phyloP scores from a whole-genome alignment of 2,329 filamentous ascomycete species.

The Microascus cirrosus region DNA sequence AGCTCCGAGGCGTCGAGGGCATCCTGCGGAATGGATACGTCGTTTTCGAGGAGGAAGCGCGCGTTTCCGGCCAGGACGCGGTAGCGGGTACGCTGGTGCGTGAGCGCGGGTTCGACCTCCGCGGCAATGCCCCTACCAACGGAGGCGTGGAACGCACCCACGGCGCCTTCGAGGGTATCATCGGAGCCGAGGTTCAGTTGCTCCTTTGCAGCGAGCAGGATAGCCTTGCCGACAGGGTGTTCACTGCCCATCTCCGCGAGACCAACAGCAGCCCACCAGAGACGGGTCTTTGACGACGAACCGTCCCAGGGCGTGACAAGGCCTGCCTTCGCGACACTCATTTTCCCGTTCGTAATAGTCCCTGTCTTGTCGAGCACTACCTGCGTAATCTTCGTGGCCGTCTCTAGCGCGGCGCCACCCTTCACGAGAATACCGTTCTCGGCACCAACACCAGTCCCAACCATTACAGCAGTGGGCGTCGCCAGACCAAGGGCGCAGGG shows the following conservation, averaged over 20 bases:
- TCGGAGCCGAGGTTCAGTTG: conserved; percentile 65
- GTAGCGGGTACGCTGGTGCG: conserved; percentile 56
- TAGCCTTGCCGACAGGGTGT: conserved; percentile 88
- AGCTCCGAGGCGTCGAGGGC: conserved; percentile 51
- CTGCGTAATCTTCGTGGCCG: conserved; percentile 78
- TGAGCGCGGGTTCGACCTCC: conserved; percentile 63
- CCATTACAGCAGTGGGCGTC: conserved; percentile 96
- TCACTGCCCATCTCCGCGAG: conserved; percentile 94
- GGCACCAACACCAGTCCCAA: conserved; percentile 92
- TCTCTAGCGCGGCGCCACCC: conserved; percentile 84
- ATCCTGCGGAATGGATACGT: conserved; percentile 52
- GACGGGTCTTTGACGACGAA: conserved; percentile 53
- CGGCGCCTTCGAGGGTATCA: conserved; percentile 66
- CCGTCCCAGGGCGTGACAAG: conserved; percentile 59
- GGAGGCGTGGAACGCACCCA: conserved; percentile 72
- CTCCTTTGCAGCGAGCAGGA: conserved; percentile 62
- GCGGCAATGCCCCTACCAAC: conserved; percentile 83
- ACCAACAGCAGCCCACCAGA: conserved; percentile 95
- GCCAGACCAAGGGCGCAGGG: conserved; percentile 93
- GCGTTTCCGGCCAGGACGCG: conserved; percentile 76
- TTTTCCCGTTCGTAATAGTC: conserved; percentile 87
- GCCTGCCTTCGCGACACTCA: conserved; percentile 71
- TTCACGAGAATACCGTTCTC: conserved; percentile 97
- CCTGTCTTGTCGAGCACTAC: conserved; percentile 94
- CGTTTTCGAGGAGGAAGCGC: conserved; percentile 60